Base-by-base conservation (phyloP, 345 rosid species). In the Brassica rapa region DNA sequence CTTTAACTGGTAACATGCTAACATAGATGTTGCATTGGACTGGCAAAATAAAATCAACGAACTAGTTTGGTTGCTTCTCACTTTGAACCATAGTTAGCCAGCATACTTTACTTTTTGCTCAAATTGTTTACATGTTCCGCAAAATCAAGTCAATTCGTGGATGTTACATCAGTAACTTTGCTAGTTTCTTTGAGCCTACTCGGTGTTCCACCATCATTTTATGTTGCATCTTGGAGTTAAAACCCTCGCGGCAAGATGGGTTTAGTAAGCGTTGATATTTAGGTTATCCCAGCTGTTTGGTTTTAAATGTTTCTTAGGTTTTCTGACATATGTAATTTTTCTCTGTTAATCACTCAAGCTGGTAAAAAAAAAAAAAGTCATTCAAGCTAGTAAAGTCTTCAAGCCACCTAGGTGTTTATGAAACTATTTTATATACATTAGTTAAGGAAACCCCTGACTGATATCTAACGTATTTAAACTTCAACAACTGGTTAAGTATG, bases 401-500 rank as follows among this genome's bases (percentile, higher is more conserved):
- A 32, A 68, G 80, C 62, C 29, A 19, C 61, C 24, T 68, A 7
- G 49, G 15, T 76, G 62, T 30, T 76, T 49, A 76, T 61, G 62
- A 32, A 53, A 67, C 43, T 27, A 43, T 69, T 69, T 25, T 63
- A 12, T 33, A 23, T 63, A 62, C 8, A 49, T 62, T 70, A 53
- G 80, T 63, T 70, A 35, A 16, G 23, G 69, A 70, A 76, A 62
- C 71, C 6, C 11, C n/a, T 62, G 75, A 70, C 65, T n/a, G 23
- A 53, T 33, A 70, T 55, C 64, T n/a, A 51, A 77, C 80, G 43
- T 77, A 63, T 51, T 16, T 51, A 62, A 62, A 29, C 15, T 77
- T 63, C 71, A 70, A 76, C 74, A 11, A 70, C 39, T 78, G 46
- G 56, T 65, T 65, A 65, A 29, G 62, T 57, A 21, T 65, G 68